Percentiles rank a stretch among this genome's conserved stretches.
phyloP scores from a whole-genome alignment of 768 basidiomycete species.

The Crucibulum laeve region DNA sequence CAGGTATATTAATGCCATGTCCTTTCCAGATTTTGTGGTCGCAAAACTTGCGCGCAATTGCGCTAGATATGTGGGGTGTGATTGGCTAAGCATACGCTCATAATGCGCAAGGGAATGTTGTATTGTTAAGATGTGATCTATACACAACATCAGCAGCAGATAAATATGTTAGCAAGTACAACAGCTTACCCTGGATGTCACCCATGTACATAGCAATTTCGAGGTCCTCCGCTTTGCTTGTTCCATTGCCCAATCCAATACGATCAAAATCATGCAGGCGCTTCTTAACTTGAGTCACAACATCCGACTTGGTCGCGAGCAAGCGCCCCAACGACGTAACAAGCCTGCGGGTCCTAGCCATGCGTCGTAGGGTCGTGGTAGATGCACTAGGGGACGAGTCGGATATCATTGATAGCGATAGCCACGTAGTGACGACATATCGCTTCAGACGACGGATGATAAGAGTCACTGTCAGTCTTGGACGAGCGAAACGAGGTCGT shows the following conservation, averaged over 20 bases:
- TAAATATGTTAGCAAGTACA: not conserved
- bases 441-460: constrained; percentile 32
- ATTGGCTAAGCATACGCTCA: constrained; percentile 84
- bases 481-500: constrained; percentile 26
- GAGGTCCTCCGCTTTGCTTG: constrained; percentile 43
- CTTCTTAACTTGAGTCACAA: constrained; percentile 76
- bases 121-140: constrained; percentile 87
- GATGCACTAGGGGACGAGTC: constrained; percentile 25
- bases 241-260: constrained; percentile 28
- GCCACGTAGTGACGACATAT: constrained; percentile 20
- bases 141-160: constrained; percentile 5
- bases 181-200: constrained; percentile 77
- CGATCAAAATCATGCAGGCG: constrained; percentile 46
- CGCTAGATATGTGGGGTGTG: constrained; percentile 81
- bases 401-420: constrained; percentile 9
- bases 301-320: constrained; percentile 77
- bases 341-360: constrained; percentile 73
- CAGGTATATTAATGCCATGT: constrained; percentile 63
- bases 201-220: constrained; percentile 87
- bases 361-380: constrained; percentile 59
- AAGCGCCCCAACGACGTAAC: constrained; percentile 77
- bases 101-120: constrained; percentile 83
- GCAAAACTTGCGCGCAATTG: constrained; percentile 65
- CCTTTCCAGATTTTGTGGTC: constrained; percentile 55
- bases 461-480: constrained; percentile 28